phyloP scores from a whole-genome alignment of 2,329 filamentous ascomycete genomes.

The Proliferodiscus dingleyae region DNA sequence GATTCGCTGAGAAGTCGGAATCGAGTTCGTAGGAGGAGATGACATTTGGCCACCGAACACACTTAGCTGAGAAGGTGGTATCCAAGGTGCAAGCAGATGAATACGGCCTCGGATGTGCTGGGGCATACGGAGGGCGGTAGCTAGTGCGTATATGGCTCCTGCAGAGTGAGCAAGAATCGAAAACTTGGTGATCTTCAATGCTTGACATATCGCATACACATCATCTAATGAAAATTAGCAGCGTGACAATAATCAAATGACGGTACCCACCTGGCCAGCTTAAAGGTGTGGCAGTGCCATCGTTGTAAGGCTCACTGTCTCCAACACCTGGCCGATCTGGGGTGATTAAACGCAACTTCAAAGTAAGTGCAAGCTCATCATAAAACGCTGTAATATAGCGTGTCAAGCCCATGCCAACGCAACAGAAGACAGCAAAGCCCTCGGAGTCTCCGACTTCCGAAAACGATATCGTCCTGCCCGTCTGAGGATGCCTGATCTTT shows the following conservation, averaged over 20 bases:
- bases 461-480: constrained; percentile 85
- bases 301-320: constrained; percentile 79
- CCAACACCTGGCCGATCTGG: constrained; percentile 92
- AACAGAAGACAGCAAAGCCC: constrained; percentile 90
- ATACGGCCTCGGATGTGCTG: constrained; percentile 93
- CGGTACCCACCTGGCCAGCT: constrained; percentile 78
- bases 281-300: constrained; percentile 78
- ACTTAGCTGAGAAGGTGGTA: constrained; percentile 89
- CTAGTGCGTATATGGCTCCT: constrained; percentile 94
- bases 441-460: constrained; percentile 93
- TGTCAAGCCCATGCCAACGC: constrained; percentile 95
- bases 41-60: constrained; percentile 68
- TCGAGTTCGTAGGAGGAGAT: constrained; percentile 73
- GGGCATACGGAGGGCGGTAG: constrained; percentile 90
- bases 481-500: constrained; percentile 80
- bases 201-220: constrained; percentile 88
- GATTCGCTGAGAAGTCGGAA: constrained; percentile 88
- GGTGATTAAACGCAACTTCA: constrained; percentile 87
- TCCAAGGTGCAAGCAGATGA: constrained; percentile 93
- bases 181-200: constrained; percentile 89
- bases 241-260: neutral
- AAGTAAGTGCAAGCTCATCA: constrained; percentile 83
- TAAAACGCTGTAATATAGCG: constrained; percentile 96
- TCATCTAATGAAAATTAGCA: constrained; percentile 50
- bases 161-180: constrained; percentile 95